These are phyloP conservation scores for Annulohypoxylon stygium DNA, from an alignment of 495 filamentous ascomycete genomes.

Conservation along the genomic window DNA sequence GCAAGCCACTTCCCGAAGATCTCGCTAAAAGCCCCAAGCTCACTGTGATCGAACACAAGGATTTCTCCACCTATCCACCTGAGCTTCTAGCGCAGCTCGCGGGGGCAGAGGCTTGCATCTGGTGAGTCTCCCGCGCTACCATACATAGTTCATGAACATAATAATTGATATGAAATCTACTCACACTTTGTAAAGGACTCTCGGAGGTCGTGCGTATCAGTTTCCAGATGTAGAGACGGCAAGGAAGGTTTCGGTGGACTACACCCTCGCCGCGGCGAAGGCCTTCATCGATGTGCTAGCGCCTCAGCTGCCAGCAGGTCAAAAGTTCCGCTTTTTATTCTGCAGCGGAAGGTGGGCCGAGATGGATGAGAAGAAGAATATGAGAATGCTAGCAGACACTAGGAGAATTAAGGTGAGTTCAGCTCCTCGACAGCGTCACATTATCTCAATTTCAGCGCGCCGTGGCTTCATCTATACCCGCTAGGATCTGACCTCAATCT, in stretches of 20 bases:
- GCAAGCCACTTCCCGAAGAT: conserved; percentile 53
- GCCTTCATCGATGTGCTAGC: conserved; percentile 53
- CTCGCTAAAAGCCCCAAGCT: conserved; percentile 56
- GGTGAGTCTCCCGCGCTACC: conserved; percentile 50
- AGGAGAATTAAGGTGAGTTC: conserved; percentile 60
- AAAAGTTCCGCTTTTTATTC: conserved; percentile 66
- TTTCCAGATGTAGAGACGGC: conserved; percentile 51
- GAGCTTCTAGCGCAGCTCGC: conserved; percentile 55
- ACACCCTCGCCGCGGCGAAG: conserved; percentile 57
- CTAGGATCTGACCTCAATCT: conserved; percentile 9
- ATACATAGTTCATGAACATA: not conserved
- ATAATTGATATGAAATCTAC: not conserved
- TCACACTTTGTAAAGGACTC: conserved; percentile 42
- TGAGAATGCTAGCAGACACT: conserved; percentile 59
- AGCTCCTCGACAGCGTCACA: not conserved
- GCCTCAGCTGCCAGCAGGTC: conserved; percentile 42
- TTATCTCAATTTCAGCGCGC: not conserved
- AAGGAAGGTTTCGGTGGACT: conserved; percentile 59
- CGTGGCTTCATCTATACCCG: too few species aligned
- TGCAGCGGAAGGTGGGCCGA: conserved; percentile 63
- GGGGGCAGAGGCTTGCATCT: conserved; percentile 67
- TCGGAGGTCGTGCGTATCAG: conserved; percentile 48
- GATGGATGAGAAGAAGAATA: conserved; percentile 59
- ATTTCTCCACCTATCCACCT: conserved; percentile 61
- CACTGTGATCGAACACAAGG: conserved; percentile 57